Evolutionary conservation across 805 yeast species (phyloP).

Genomic region (Ogataea wickerhamii): DNA sequence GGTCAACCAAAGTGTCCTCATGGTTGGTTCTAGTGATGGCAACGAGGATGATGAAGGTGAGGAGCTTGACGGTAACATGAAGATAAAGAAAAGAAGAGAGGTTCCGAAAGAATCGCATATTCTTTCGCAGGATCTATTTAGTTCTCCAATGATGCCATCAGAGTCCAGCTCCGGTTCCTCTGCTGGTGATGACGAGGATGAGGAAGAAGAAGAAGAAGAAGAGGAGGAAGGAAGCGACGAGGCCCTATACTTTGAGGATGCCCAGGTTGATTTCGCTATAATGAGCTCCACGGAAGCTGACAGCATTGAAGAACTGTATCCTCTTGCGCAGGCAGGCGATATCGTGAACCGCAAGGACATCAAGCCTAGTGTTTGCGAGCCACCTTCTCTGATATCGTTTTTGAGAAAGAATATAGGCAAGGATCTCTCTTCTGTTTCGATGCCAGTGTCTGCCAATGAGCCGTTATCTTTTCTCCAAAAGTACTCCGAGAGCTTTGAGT

Average conservation of each 20-base stretch:
- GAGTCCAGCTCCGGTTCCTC: slow-evolving; percentile 11
- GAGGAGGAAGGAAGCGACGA: slow-evolving; percentile 5
- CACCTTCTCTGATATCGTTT: slow-evolving; percentile 79
- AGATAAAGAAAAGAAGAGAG: not conserved
- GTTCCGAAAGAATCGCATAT: not conserved
- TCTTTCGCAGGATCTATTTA: slow-evolving; percentile 9
- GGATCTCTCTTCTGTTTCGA: slow-evolving; percentile 77
- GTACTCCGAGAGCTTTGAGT: slow-evolving; percentile 77
- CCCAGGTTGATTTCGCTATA: not conserved
- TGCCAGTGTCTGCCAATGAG: slow-evolving; percentile 94
- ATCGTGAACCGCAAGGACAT: slow-evolving; percentile 58
- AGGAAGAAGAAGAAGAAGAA: slow-evolving; percentile 15
- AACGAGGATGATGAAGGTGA: slow-evolving; percentile 19
- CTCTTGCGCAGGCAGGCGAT: slow-evolving; percentile 51
- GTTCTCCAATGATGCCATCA: slow-evolving; percentile 2
- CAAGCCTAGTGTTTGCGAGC: slow-evolving; percentile 55
- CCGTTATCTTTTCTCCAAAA: slow-evolving; percentile 82
- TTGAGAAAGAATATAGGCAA: slow-evolving; percentile 90
- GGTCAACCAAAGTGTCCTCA: slow-evolving; percentile 50
- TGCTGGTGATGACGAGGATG: slow-evolving; percentile 2
- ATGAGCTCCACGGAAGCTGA: not conserved
- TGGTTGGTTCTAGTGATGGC: slow-evolving; percentile 37
- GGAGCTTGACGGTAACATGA: slow-evolving; percentile 12
- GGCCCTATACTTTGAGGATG: not conserved
- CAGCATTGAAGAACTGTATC: slow-evolving; percentile 46